phyloP scores from a whole-genome alignment of 768 basidiomycete species.

The Russula foetens region DNA sequence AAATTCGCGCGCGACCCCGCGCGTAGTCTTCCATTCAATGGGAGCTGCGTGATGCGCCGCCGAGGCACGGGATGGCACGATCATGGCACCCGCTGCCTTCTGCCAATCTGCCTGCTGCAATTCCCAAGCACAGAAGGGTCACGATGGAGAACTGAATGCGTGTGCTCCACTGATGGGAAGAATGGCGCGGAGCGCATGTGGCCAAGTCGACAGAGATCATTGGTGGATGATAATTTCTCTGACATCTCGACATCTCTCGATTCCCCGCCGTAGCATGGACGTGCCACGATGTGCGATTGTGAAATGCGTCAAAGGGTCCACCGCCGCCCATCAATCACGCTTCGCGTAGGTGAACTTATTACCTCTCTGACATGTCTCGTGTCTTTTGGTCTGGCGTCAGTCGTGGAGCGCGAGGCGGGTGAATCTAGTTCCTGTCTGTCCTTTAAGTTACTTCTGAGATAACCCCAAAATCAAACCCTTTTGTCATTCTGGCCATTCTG shows the following conservation, averaged over 20 bases:
- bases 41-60: slow-evolving; percentile 27
- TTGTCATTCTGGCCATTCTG: too few species aligned
- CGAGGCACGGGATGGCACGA: slow-evolving; percentile 30
- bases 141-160: slow-evolving; percentile 27
- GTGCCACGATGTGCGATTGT: background rate
- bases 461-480: too few species aligned
- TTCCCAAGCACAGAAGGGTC: slow-evolving; percentile 29
- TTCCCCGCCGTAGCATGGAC: background rate
- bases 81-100: too few species aligned
- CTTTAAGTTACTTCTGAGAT: too few species aligned
- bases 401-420: background rate
- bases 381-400: background rate
- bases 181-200: too few species aligned
- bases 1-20: slow-evolving; percentile 27
- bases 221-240: slow-evolving; percentile 21
- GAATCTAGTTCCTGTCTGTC: background rate
- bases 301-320: background rate
- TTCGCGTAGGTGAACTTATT: background rate
- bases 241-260: background rate
- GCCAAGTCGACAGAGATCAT: slow-evolving; percentile 21
- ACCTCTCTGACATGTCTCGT: background rate
- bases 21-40: slow-evolving; percentile 30
- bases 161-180: slow-evolving; percentile 28
- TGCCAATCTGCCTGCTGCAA: too few species aligned
- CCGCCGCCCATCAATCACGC: background rate